Percentiles rank a stretch among this genome's conserved stretches.
Conservation (phyloP, 2,329 filamentous ascomycete genomes). For the Phialocephala sp. region DNA sequence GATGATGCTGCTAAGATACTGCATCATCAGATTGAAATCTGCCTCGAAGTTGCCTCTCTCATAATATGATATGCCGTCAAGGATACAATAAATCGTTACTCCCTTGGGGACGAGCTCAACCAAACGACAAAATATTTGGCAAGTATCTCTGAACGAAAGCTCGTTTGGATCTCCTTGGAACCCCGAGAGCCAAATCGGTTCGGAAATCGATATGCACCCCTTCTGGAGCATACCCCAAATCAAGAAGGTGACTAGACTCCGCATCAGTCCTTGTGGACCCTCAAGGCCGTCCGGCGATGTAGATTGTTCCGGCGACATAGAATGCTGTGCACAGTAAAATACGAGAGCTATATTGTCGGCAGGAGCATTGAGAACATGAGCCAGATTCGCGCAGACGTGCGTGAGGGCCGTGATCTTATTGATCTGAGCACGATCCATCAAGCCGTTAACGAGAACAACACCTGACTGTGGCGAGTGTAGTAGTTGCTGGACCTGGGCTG, state of each 20-base stretch:
- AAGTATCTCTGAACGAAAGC: not conserved
- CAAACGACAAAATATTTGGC: not conserved
- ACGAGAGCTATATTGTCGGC: not conserved
- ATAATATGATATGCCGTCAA: not conserved
- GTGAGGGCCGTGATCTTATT: not conserved
- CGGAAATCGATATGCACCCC: not conserved
- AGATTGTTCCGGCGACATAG: no score
- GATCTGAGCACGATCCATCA: not conserved
- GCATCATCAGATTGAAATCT: not conserved
- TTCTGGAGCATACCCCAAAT: not conserved
- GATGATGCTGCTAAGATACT: not conserved
- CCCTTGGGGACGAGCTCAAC: not conserved
- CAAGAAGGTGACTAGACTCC: constrained; percentile 3
- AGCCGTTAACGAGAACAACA: constrained; percentile 2
- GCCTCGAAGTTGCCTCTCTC: constrained; percentile 1
- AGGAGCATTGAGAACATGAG: not conserved
- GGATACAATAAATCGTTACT: not conserved
- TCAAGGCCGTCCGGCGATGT: not conserved
- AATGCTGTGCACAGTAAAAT: constrained; percentile 12
- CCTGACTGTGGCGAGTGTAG: not conserved
- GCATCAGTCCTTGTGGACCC: constrained; percentile 8
- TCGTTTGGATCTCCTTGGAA: not conserved
- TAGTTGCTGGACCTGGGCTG: not conserved
- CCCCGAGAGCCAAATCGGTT: not conserved
- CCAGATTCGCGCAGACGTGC: not conserved